These are phyloP conservation scores for Albizia julibrissin DNA, from an alignment of 306 rosid genomes.

Conservation along the genomic window DNA sequence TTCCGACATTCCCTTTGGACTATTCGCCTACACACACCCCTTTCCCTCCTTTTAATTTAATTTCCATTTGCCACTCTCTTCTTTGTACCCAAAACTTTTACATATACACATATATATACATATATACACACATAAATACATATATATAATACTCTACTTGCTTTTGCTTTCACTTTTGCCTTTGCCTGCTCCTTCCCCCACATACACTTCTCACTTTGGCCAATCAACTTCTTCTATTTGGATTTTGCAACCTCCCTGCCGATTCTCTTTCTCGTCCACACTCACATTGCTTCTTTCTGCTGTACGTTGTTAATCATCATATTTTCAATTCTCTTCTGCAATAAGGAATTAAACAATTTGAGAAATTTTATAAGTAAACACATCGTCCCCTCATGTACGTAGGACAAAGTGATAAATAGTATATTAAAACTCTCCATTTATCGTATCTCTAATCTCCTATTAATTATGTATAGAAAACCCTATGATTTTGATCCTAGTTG, in stretches of 20 bases:
- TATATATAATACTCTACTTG: background rate
- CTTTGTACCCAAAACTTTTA: slow-evolving; percentile 36
- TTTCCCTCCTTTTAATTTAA: slow-evolving; percentile 34
- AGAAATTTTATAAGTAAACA: background rate
- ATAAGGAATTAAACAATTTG: background rate
- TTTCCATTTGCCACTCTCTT: slow-evolving; percentile 16
- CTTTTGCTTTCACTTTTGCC: slow-evolving; percentile 32
- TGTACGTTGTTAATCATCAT: too few species aligned
- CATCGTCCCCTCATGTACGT: background rate
- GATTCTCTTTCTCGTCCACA: slow-evolving; percentile 58
- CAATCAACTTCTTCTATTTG: slow-evolving; percentile 73
- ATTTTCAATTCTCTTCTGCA: background rate
- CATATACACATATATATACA: too few species aligned
- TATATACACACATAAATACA: background rate
- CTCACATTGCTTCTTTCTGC: slow-evolving; percentile 25
- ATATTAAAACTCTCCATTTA: background rate
- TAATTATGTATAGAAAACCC: background rate
- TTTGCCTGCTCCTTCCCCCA: slow-evolving; percentile 45
- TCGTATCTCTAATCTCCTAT: background rate
- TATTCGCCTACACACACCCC: slow-evolving; percentile 42
- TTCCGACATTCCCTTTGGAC: slow-evolving; percentile 77
- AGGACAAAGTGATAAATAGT: background rate
- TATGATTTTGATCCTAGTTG: background rate
- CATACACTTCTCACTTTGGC: slow-evolving; percentile 60
- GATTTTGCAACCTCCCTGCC: slow-evolving; percentile 57